Evolutionary conservation across 257 asterid species (phyloP), one percentile per base, ranked within the genome.

Genomic region (Gentiana macrophylla): DNA sequence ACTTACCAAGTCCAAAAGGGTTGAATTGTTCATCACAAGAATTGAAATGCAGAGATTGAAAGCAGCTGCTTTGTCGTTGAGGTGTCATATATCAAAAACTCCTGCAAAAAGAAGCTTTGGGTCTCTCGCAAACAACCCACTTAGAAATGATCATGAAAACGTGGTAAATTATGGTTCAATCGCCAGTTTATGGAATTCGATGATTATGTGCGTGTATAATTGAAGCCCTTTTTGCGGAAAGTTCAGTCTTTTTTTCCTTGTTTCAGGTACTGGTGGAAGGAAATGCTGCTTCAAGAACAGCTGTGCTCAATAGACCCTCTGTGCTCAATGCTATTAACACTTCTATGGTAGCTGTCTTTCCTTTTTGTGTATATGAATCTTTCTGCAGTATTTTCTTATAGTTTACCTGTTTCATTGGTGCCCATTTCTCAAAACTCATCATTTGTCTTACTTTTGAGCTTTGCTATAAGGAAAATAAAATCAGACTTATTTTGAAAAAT

Each of bases 221-320:
- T 35, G 9, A 37, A 4, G 8, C 4, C 6, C 11, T 13, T n/a
- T 49, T 2, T 2, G 1, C 8, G 1, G 32, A 37, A 5, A 32
- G 35, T 49, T 59, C 12, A 3, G 9, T 2, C 12, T 50, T 37
- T 64, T 46, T 54, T 3, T 34, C 59, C 59, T 41, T 62, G 10
- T 66, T 52, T 61, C 84, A 92, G 99, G 99, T 92, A 11, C 45
- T 81, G 60, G 95, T 80, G 65, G 99, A 92, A 77, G 84, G 83
- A 47, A 80, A 75, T 63, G 81, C 76, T 53, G 60, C 71, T 71
- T 85, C 94, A 36, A 83, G 95, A 81, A 92, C 83, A 58, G 97
- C 97, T 41, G 70, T 88, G 66, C 85, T 92, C 65, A 88, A 92
- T 69, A 74, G 99, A 61, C 94, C 97, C 58, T 62, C 79, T 58